Conservation (phyloP, 2,329 filamentous ascomycete genomes). For the Polychaeton citri region DNA sequence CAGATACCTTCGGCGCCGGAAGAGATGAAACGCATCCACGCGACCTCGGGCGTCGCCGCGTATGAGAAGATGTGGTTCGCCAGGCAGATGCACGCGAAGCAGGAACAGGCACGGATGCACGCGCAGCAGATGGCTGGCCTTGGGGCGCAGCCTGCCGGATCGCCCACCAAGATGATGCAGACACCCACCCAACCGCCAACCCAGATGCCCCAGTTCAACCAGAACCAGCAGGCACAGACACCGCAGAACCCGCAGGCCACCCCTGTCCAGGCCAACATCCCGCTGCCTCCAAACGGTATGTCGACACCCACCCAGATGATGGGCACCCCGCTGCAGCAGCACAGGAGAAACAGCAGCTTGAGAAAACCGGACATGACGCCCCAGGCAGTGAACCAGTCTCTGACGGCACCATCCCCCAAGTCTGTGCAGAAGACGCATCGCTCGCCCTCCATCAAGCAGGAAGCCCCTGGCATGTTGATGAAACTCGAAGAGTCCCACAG, state of each 20-base stretch:
- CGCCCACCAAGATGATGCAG: conserved; percentile 21
- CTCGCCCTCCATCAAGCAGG: conserved; percentile 18
- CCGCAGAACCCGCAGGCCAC: conserved; percentile 23
- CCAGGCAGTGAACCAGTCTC: conserved; percentile 8
- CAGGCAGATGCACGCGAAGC: conserved; percentile 29
- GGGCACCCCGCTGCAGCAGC: conserved; percentile 20
- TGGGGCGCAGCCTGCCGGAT: conserved; percentile 6
- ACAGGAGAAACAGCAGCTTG: conserved; percentile 18
- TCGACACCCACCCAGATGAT: conserved; percentile 32
- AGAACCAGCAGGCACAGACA: conserved; percentile 8
- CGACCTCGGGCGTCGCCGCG: conserved; percentile 52
- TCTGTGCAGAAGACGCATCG: conserved; percentile 12
- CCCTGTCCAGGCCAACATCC: conserved; percentile 33
- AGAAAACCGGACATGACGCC: conserved; percentile 15
- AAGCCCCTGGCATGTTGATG: conserved; percentile 14
- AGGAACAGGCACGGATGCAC: conserved; percentile 20
- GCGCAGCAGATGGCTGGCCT: conserved; percentile 28
- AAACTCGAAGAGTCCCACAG: conserved; percentile 21
- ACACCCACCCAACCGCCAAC: conserved; percentile 8
- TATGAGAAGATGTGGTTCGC: conserved; percentile 58
- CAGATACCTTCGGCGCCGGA: conserved; percentile 49
- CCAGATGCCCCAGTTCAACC: conserved; percentile 11
- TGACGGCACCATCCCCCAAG: conserved; percentile 17
- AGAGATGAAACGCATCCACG: conserved; percentile 60
- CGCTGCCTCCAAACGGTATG: conserved; percentile 33